Base-by-base conservation (phyloP, 352 stramenopile species). In the Paralagenidium karlingii region DNA sequence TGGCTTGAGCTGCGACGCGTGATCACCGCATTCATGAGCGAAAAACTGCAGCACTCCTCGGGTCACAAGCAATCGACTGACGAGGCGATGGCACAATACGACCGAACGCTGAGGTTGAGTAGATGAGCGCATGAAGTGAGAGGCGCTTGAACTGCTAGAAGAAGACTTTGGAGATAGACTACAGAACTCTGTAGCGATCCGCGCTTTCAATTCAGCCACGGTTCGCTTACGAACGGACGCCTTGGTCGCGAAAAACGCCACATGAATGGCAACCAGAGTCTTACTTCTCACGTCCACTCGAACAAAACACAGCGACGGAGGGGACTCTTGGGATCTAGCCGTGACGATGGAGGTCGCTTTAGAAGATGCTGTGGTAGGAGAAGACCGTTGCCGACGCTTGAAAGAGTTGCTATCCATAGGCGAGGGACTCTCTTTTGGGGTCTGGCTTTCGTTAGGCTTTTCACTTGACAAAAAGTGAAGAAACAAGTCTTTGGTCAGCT, bases 181-280 rank as follows among this genome's bases (percentile, higher is more conserved):
- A 32, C 70, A 83, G 6, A 85, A 55, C 13, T 55, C 58, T 0
- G 46, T 46, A 34, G 77, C 63, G 33, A 90, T 78, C 19, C 53
- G 70, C 20, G 28, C 58, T 37, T 87, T 89, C 30, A 93, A 38
- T 38, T 89, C 77, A 26, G 60, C 55, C 5, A 93, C 49, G n/a
- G 78, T 68, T 24, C 79, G 54, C 10, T 77, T 75, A 8, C 79
- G 60, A 9, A 58, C 67, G 2, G 68, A 69, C 20, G 69, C 55
- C 28, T 52, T 69, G 15, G 69, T 82, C n/a, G 76, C 68, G 29
- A 88, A 93, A 34, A 93, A 93, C n/a, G 79, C 79, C 22, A 89
- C 68, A 45, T 93, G 73, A 25, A 93, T 49, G 18, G 73, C 67
- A 12, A 75, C 73, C 2, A 93, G 42, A 13, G 75, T 82, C 43